A percentile compares a stretch with the other conserved stretches of the same genome.
Conservation (phyloP, 495 filamentous ascomycete genomes). For the Xylaria cubensis region DNA sequence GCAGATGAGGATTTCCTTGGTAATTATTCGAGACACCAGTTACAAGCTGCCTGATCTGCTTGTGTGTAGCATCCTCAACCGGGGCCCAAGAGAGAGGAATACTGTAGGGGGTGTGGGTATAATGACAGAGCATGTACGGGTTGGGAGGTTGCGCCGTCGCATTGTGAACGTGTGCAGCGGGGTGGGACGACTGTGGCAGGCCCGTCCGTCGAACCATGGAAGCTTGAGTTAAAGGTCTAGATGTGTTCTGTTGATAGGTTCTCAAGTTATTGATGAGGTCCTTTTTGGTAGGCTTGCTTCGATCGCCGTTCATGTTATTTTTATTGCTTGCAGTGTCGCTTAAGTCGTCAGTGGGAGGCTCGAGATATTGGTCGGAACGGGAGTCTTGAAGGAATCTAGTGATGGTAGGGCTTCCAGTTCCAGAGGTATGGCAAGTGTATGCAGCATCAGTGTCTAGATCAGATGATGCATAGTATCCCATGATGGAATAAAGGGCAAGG, state of each 20-base stretch:
- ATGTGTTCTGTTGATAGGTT: not conserved
- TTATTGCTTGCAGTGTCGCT: not conserved
- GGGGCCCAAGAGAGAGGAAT: not conserved
- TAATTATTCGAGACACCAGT: conserved; percentile 10
- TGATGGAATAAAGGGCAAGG: not conserved
- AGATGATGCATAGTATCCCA: not conserved
- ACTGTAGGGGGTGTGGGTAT: not conserved
- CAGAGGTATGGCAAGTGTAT: not conserved
- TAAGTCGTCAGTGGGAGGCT: not conserved
- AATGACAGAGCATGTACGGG: not conserved
- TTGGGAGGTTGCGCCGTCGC: not conserved
- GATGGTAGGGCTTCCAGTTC: not conserved
- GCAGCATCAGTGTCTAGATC: no score
- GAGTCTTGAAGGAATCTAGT: not conserved
- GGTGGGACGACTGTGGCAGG: not conserved
- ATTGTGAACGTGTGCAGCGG: not conserved
- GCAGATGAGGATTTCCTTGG: conserved; percentile 1
- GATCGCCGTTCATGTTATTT: not conserved
- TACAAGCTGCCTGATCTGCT: not conserved
- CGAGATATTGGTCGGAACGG: not conserved
- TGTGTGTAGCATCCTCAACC: not conserved
- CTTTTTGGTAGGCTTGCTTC: not conserved
- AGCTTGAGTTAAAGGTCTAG: not conserved
- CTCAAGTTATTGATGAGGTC: not conserved
- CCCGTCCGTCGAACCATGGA: not conserved